Conservation (phyloP, 768 basidiomycete genomes). For the Tricholoma matsutake region DNA sequence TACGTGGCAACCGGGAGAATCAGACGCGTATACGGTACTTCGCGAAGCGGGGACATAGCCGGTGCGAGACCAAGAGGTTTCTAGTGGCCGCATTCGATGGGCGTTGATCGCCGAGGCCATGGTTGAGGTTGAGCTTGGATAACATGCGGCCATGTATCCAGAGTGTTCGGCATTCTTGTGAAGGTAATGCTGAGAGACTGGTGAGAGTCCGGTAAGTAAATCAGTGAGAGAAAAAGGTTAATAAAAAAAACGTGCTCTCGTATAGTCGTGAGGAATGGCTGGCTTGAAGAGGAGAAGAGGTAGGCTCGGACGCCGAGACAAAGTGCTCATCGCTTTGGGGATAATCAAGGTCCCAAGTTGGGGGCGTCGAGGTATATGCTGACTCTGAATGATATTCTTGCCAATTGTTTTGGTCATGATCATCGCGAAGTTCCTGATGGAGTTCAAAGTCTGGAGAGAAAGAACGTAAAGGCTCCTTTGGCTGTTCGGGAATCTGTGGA, state of each 20-base stretch:
- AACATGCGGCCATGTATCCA: slow-evolving; percentile 1
- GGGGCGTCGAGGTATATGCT: slow-evolving; percentile 1
- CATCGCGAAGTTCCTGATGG: slow-evolving; percentile 13
- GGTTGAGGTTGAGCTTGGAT: slow-evolving; percentile 8
- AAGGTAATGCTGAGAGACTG: slow-evolving; percentile 13
- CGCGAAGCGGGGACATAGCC: slow-evolving; percentile 3
- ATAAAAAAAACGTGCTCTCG: slow-evolving; percentile 7
- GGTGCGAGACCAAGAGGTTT: neutral
- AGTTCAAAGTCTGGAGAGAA: slow-evolving; percentile 41
- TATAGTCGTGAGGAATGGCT: slow-evolving; percentile 11
- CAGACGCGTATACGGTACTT: slow-evolving; percentile 6
- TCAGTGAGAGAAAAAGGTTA: slow-evolving; percentile 1
- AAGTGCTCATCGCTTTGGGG: slow-evolving; percentile 11
- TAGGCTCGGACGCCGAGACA: slow-evolving; percentile 1
- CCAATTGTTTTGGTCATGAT: slow-evolving; percentile 16
- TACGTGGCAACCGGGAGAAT: slow-evolving; percentile 9
- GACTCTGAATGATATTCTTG: neutral
- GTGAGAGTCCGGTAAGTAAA: slow-evolving; percentile 1
- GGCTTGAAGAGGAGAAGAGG: neutral
- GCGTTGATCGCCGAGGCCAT: neutral
- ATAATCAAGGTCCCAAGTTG: slow-evolving; percentile 18
- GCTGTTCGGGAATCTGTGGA: neutral
- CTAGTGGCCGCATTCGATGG: neutral
- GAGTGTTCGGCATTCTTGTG: slow-evolving; percentile 7
- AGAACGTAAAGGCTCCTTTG: slow-evolving; percentile 23